Evolutionary conservation across 176 grass and related monocot genomes (phyloP).

Genomic region (Aegilops tauschii): DNA sequence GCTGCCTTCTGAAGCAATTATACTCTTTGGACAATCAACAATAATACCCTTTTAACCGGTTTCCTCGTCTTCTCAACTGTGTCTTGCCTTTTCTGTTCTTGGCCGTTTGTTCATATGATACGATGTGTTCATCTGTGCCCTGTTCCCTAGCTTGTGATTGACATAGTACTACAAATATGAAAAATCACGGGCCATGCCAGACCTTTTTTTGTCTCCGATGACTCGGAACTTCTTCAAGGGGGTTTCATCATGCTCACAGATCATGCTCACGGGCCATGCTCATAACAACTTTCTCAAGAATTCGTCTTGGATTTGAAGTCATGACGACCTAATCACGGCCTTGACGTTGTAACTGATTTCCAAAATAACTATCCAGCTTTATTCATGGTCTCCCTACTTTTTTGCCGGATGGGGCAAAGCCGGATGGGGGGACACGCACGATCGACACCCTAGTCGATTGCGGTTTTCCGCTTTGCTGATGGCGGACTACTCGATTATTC

Average conservation of each 20-base stretch:
- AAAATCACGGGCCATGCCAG: neutral
- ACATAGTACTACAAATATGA: neutral
- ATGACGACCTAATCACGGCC: neutral
- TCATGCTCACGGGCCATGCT: too few species aligned
- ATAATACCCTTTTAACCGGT: neutral
- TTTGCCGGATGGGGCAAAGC: neutral
- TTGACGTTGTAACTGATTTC: neutral
- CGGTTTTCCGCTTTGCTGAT: neutral
- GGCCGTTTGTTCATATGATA: too few species aligned
- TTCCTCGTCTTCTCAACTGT: neutral
- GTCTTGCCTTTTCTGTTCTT: neutral
- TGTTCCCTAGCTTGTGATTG: too few species aligned
- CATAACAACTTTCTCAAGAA: neutral
- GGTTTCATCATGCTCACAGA: neutral
- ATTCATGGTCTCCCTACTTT: conserved; percentile 27
- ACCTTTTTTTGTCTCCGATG: neutral
- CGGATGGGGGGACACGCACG: neutral
- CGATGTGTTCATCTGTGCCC: too few species aligned
- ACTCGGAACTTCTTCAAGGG: too few species aligned
- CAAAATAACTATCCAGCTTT: conserved; percentile 6
- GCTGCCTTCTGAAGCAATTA: conserved; percentile 25
- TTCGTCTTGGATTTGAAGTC: neutral
- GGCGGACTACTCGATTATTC: conserved; percentile 20
- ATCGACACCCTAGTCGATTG: conserved; percentile 8
- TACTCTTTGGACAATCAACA: conserved; percentile 14